Evolutionary conservation across 108 stramenopile genomes (phyloP), one percentile per base, ranked within the genome.

Genomic region (Licmophora abbreviata): DNA sequence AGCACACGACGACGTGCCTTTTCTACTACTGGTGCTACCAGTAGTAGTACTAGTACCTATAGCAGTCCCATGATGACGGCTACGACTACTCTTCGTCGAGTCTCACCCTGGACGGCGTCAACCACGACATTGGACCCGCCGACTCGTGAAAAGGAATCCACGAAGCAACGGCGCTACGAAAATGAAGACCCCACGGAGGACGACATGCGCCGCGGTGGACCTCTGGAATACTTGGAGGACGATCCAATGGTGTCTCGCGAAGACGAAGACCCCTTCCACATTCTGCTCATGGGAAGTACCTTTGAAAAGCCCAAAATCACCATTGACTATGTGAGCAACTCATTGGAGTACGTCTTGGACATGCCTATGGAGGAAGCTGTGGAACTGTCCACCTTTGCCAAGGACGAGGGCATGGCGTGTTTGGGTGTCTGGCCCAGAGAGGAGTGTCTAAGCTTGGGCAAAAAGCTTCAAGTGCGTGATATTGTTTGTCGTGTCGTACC

Each of bases 221-320:
- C 82, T 4, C 51, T 90, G 29, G 88, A 90, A 52, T 90, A 77
- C 56, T 40, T 81, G 9, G 74, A 81, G 20, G 70, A 71, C 42
- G 88, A 86, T 36, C 44, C 25, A 4, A 29, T 48, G 7, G 63
- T 61, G 28, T 66, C 73, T 1, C 68, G 88, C 12, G 78, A 85
- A 30, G 65, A 59, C 42, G 68, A 81, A 15, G 88, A 85, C 63
- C 88, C 88, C 12, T 90, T 74, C 42, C 88, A 90, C 61, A 90
- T 90, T 35, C 51, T 90, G n/a, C 45, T 90, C 0, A 32, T 90
- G 22, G 76, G 69, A 24, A 56, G 41, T 11, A 90, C 88, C 30
- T 90, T 77, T 56, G 63, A 64, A 9, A 67, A 83, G 29, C 59
- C 63, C 8, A 75, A 80, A 27, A 81, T 90, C 22, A 84, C 88